A percentile compares a stretch with the other conserved stretches of the same genome.
Evolutionary conservation across 2,329 filamentous ascomycete genomes (phyloP).

Genomic region (Phialocephala sp.): DNA sequence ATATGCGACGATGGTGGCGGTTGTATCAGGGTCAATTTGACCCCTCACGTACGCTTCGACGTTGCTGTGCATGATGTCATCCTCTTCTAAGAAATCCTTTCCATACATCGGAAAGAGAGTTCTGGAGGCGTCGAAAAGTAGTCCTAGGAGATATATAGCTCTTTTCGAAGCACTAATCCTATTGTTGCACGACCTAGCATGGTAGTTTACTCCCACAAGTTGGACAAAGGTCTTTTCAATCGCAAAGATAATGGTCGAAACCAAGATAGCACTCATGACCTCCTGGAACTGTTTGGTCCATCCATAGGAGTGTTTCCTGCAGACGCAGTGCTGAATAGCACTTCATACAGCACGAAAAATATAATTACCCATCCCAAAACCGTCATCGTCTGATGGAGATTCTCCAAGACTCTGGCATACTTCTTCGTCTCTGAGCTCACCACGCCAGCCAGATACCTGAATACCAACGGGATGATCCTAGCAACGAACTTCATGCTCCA

Average conservation of each 20-base stretch:
- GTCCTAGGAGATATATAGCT: slow-evolving; percentile 78
- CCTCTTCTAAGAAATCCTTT: slow-evolving; percentile 84
- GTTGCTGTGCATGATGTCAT: slow-evolving; percentile 75
- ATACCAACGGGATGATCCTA: slow-evolving; percentile 11
- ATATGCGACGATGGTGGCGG: slow-evolving; percentile 1
- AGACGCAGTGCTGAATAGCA: slow-evolving; percentile 21
- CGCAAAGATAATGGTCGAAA: slow-evolving; percentile 21
- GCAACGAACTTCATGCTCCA: slow-evolving; percentile 56
- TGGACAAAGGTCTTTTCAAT: slow-evolving; percentile 24
- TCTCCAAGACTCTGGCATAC: slow-evolving; percentile 17
- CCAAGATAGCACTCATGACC: slow-evolving; percentile 19
- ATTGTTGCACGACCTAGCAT: slow-evolving; percentile 79
- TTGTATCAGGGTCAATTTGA: slow-evolving; percentile 2
- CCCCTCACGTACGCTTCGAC: slow-evolving; percentile 11
- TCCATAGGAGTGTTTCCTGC: slow-evolving; percentile 15
- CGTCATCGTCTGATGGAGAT: slow-evolving; percentile 11
- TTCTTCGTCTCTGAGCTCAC: slow-evolving; percentile 20
- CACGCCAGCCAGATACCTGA: slow-evolving; percentile 19
- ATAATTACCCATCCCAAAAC: slow-evolving; percentile 17
- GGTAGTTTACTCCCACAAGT: slow-evolving; percentile 75
- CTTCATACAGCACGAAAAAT: slow-evolving; percentile 20
- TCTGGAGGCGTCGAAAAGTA: slow-evolving; percentile 90
- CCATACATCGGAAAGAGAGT: slow-evolving; percentile 90
- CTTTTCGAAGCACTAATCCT: slow-evolving; percentile 87
- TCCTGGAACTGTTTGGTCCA: slow-evolving; percentile 21